Evolutionary conservation across 2,329 filamentous ascomycete genomes (phyloP).

Genomic region (Alternaria burnsii): DNA sequence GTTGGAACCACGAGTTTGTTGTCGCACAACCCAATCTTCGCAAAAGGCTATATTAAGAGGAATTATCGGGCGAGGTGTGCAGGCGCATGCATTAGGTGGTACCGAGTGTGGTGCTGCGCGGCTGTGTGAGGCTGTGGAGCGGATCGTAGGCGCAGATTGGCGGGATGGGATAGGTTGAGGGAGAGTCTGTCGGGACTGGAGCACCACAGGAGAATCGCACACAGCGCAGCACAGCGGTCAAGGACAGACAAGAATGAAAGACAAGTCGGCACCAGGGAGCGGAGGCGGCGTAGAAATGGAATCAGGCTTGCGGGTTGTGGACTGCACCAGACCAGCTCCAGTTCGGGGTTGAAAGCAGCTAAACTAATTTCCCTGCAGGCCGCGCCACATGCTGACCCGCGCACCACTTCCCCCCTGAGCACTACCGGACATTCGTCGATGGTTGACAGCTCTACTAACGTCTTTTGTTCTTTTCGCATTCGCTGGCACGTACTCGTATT

Average conservation of each 20-base stretch:
- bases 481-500: not conserved
- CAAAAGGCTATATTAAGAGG: slow-evolving; percentile 2
- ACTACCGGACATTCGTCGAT: not conserved
- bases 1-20: slow-evolving; percentile 1
- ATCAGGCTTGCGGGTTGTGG: slow-evolving; percentile 12
- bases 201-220: slow-evolving; percentile 2
- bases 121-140: slow-evolving; percentile 3
- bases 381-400: slow-evolving; percentile 18
- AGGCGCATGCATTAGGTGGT: slow-evolving; percentile 5
- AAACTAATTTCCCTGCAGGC: slow-evolving; percentile 14
- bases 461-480: slow-evolving; percentile 1
- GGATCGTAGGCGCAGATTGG: slow-evolving; percentile 6
- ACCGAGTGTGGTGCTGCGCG: not conserved
- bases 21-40: slow-evolving; percentile 9
- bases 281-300: slow-evolving; percentile 20
- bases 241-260: slow-evolving; percentile 22
- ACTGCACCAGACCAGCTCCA: slow-evolving; percentile 9
- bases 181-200: not conserved
- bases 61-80: slow-evolving; percentile 4
- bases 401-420: slow-evolving; percentile 17
- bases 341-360: slow-evolving; percentile 11
- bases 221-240: slow-evolving; percentile 10
- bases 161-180: not conserved
- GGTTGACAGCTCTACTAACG: not conserved
- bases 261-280: slow-evolving; percentile 8